Evolutionary conservation across 2,329 filamentous ascomycete species (phyloP).

Genomic region (Colletotrichum sp.): DNA sequence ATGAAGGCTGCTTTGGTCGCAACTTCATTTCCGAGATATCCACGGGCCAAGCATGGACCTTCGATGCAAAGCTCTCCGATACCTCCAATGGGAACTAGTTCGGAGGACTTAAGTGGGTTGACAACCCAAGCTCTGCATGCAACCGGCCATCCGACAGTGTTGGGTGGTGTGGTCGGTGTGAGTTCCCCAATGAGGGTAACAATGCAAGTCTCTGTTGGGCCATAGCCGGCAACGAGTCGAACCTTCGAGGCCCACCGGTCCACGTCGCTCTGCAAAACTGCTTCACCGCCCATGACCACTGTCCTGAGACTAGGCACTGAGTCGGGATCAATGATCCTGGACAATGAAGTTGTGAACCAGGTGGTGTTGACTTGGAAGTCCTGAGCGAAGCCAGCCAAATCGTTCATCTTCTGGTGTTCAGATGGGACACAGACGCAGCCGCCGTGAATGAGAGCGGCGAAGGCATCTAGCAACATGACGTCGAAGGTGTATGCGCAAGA

Average conservation of each 20-base stretch:
- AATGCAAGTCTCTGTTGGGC: conserved; percentile 8
- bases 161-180: background rate
- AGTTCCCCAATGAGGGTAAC: conserved; percentile 35
- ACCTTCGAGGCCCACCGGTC: conserved; percentile 35
- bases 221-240: background rate
- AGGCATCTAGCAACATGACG: conserved; percentile 11
- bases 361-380: conserved; percentile 4
- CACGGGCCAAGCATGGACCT: background rate
- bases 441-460: conserved; percentile 15
- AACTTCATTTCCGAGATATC: background rate
- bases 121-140: conserved; percentile 28
- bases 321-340: conserved; percentile 2
- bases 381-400: conserved; percentile 20
- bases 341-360: background rate
- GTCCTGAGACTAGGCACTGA: background rate
- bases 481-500: conserved; percentile 27
- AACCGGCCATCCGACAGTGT: conserved; percentile 26
- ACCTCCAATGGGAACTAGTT: conserved; percentile 27
- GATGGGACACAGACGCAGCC: conserved; percentile 14
- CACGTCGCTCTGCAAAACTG: conserved; percentile 32
- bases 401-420: conserved; percentile 21
- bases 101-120: conserved; percentile 21
- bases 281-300: conserved; percentile 1
- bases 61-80: conserved; percentile 1
- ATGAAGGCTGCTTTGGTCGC: background rate